Evolutionary conservation across 1,284 basidiomycete genomes (phyloP), one percentile per base, ranked within the genome.

Genomic region (Fistulinella staudtii): DNA sequence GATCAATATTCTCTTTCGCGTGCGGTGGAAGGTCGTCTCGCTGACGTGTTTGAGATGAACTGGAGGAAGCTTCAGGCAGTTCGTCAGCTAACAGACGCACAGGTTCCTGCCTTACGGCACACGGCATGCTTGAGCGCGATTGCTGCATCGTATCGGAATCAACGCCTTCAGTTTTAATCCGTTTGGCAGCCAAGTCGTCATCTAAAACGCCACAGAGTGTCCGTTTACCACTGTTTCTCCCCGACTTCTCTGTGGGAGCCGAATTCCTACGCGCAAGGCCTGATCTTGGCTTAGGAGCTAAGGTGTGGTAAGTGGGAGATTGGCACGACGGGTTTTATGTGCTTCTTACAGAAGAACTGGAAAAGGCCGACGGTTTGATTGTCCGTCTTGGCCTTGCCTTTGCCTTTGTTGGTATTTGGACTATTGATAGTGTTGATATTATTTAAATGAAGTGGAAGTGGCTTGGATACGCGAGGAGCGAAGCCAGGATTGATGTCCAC

Each of bases 401-500:
- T 72, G 43, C 60, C 61, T 47, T 63, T 69, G 38, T 57, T 55
- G 53, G 65, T 63, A 45, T 56, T 59, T 18, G 59, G 53, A 24
- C 53, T 59, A 38, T 66, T 53, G 46, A 61, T 40, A 52, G 59
- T 48, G 39, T 66, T 53, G 46, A 61, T 40, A 52, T 60, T 48
- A 39, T 54, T 50, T 36, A 53, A 48, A 54, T 63, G 66, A 54
- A 69, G 59, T 18, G 69, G 65, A 41, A 69, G 61, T 41, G 64
- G 54, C 53, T 66, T 63, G 55, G 70, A 53, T 53, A 53, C 56
- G 64, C 72, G 73, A 39, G 85, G 85, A 29, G 68, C 61, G 58
- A 76, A 93, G 8, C 67, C 63, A 9, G 89, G 85, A 65, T 89
- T 87, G 58, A 88, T 86, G 60, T 95, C 92, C 29, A 75, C 67